Percentiles rank a stretch among this genome's conserved stretches.
Conservation (phyloP, 371 early-diverging fungal genomes). For the Rhizopus delemar region DNA sequence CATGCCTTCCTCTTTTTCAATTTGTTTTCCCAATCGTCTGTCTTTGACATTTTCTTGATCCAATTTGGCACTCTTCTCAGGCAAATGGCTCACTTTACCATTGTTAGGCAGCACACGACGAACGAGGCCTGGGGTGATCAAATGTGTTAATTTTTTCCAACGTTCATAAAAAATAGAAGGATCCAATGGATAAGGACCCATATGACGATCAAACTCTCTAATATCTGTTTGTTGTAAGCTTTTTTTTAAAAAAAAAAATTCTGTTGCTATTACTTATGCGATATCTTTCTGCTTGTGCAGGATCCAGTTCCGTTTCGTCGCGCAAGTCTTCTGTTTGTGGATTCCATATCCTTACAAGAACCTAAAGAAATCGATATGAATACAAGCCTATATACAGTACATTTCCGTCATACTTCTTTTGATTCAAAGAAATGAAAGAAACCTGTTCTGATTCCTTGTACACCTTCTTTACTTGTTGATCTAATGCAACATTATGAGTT, state of each 20-base stretch:
- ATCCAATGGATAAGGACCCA: conserved; percentile 86
- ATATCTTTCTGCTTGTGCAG: conserved; percentile 49
- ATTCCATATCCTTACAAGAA: conserved; percentile 76
- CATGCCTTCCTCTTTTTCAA: conserved; percentile 48
- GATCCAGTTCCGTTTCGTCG: conserved; percentile 51
- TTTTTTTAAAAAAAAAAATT: neutral
- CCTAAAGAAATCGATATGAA: conserved; percentile 25
- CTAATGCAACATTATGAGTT: conserved; percentile 23
- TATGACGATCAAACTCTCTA: conserved; percentile 75
- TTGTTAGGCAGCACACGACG: conserved; percentile 63
- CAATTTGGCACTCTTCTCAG: conserved; percentile 23
- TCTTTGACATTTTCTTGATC: conserved; percentile 25
- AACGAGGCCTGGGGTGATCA: conserved; percentile 63
- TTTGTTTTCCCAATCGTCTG: conserved; percentile 39
- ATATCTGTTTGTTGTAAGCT: conserved; percentile 52
- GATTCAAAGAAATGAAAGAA: conserved; percentile 73
- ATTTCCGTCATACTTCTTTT: conserved; percentile 56
- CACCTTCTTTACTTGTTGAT: conserved; percentile 55
- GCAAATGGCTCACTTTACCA: conserved; percentile 54
- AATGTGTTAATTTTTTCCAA: conserved; percentile 73
- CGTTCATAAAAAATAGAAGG: conserved; percentile 64
- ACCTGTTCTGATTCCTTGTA: conserved; percentile 68
- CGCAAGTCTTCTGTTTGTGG: conserved; percentile 56
- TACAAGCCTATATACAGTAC: neutral
- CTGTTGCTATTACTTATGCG: conserved; percentile 35